Percentiles rank a stretch among this genome's conserved stretches.
Conservation (phyloP, 2,329 filamentous ascomycete species). For the Penicillium frequentans region DNA sequence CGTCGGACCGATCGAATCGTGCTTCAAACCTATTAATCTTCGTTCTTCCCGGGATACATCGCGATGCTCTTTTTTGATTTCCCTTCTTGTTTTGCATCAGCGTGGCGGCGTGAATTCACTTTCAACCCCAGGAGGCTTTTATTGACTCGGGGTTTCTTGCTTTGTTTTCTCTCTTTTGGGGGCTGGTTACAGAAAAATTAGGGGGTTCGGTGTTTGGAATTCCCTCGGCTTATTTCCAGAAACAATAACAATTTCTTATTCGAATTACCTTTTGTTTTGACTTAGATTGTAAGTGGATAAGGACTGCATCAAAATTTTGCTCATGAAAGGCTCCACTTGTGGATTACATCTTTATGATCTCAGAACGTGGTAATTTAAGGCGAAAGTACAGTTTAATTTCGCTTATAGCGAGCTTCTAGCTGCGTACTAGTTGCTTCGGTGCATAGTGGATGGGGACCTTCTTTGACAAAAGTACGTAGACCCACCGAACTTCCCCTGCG, state of each 20-base stretch:
- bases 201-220: not conserved
- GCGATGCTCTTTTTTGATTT: not conserved
- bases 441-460: not conserved
- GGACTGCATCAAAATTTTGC: not conserved
- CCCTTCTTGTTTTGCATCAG: conserved; percentile 6
- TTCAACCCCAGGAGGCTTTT: not conserved
- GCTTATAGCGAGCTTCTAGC: not conserved
- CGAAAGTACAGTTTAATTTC: not conserved
- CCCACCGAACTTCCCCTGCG: not conserved
- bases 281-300: not conserved
- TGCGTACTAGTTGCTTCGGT: not conserved
- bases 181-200: conserved; percentile 8
- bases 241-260: not conserved
- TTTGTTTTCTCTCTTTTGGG: not conserved
- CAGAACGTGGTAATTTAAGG: not conserved
- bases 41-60: not conserved
- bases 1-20: not conserved
- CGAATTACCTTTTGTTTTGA: not conserved
- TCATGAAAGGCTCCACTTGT: not conserved
- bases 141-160: not conserved
- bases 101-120: conserved; percentile 11
- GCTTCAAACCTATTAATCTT: not conserved
- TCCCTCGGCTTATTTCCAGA: not conserved
- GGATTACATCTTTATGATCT: conserved; percentile 1
- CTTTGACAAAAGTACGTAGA: not conserved